Conservation (phyloP, 495 filamentous ascomycete genomes). For the Sordaria brevicollis region DNA sequence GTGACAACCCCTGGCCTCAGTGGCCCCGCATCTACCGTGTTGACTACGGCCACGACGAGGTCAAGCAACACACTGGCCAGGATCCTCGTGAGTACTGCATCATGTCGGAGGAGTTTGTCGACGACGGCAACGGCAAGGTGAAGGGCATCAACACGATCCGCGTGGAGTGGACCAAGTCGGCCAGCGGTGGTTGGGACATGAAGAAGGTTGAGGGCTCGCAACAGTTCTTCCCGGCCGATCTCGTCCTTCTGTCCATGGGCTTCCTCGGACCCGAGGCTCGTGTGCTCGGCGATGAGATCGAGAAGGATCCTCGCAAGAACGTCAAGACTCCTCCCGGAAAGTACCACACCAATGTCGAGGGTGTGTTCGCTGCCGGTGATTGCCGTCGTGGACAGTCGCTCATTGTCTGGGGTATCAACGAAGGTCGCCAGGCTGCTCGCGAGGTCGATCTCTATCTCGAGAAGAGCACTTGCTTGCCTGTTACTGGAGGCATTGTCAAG, state of each 20-base stretch:
- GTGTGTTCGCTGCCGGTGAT: conserved; percentile 93
- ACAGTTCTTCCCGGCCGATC: conserved; percentile 95
- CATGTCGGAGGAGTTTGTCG: conserved; percentile 97
- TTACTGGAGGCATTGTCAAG: conserved; percentile 92
- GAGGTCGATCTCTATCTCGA: conserved; percentile 90
- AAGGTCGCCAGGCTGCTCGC: conserved; percentile 86
- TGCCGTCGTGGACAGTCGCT: conserved; percentile 93
- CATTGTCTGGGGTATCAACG: conserved; percentile 99
- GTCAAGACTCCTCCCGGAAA: conserved; percentile 90
- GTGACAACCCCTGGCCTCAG: conserved; percentile 98
- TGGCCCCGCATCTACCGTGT: conserved; percentile 98
- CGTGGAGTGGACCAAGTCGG: conserved; percentile 91
- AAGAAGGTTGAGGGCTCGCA: conserved; percentile 92
- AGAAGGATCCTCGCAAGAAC: conserved; percentile 92
- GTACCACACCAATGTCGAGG: conserved; percentile 79
- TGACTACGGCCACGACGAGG: conserved; percentile 94
- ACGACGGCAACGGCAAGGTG: conserved; percentile 79
- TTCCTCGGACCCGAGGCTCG: conserved; percentile 95
- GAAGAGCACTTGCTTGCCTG: conserved; percentile 70
- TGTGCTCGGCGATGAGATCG: conserved; percentile 74
- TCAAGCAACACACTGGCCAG: conserved; percentile 94
- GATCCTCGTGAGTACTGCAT: conserved; percentile 98
- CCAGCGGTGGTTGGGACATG: conserved; percentile 96
- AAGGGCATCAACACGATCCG: conserved; percentile 96
- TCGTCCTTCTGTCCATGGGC: conserved; percentile 96